Percentiles rank a stretch among this genome's conserved stretches.
Conservation (phyloP, 202 grass and related monocot genomes). For the Digitaria exilis region DNA sequence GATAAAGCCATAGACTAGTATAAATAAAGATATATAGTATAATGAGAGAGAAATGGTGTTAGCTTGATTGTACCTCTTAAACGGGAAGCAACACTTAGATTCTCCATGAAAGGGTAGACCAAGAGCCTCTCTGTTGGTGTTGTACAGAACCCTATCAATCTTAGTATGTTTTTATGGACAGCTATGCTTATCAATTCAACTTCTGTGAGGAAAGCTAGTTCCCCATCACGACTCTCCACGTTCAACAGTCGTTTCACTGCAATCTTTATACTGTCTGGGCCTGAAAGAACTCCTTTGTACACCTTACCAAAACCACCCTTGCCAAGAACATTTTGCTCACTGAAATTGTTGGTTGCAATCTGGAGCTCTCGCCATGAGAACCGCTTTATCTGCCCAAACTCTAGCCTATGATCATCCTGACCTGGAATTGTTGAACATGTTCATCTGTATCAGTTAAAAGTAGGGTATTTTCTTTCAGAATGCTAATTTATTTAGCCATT, state of each 20-base stretch:
- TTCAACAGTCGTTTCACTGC: constrained; percentile 72
- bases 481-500: constrained; percentile 31
- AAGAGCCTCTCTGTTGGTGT: constrained; percentile 73
- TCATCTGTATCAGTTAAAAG: constrained; percentile 20
- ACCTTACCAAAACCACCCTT: constrained; percentile 92
- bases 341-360: constrained; percentile 79
- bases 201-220: constrained; percentile 85
- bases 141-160: constrained; percentile 82
- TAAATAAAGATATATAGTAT: constrained; percentile 29
- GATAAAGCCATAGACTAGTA: background rate
- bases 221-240: constrained; percentile 56
- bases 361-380: constrained; percentile 74
- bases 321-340: constrained; percentile 79
- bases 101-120: constrained; percentile 95
- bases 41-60: constrained; percentile 11
- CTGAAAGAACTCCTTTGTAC: constrained; percentile 78
- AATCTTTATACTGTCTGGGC: constrained; percentile 57
- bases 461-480: constrained; percentile 26
- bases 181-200: constrained; percentile 94
- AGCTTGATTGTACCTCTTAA: constrained; percentile 69
- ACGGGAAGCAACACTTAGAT: constrained; percentile 80
- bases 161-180: constrained; percentile 84
- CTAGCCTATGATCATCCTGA: constrained; percentile 71
- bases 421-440: constrained; percentile 45
- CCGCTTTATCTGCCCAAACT: constrained; percentile 81